Base-by-base conservation (phyloP, 1,284 basidiomycete genomes). In the Fomitopsis schrenkii region DNA sequence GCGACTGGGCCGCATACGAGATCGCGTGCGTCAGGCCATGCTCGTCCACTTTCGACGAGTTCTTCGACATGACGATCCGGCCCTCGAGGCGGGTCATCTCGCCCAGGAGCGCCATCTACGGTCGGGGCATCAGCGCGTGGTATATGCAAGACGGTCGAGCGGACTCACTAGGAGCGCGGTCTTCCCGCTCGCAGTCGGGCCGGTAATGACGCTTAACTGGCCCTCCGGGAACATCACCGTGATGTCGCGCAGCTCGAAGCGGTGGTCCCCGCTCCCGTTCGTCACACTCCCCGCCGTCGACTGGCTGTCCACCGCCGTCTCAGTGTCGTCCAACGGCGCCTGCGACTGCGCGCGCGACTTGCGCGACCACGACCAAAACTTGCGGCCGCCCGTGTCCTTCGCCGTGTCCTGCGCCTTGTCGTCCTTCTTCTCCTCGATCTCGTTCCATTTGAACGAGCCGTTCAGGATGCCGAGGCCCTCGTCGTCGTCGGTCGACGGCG, bases 1-100 rank as follows among this genome's bases (percentile, higher is more conserved):
- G 88, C 1, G 87, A 83, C 74, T 97, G 95, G 0, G 93, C 86
- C 48, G 84, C 83, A 66, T 95, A 97, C 1, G 94, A 93, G 36
- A 95, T 86, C 9, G 87, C 79, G 67, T 94, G 88, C 68, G 83
- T 83, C 40, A 90, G 74, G 0, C 90, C 87, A 28, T 85, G 76
- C 26, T 81, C 78, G 72, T 92, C 85, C 3, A 90, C 77, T 44
- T 76, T 77, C 14, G 79, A 77, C 2, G 81, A 72, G 59, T 87
- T 77, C 71, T 94, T 94, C 14, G 83, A 83, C 74, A 93, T 80
- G 64, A 87, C 76, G 59, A 88, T 76, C 15, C 73, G 72, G 0
- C 85, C 85, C 7, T 75, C 75, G 5, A 81, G 66, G 14, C 79
- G 70, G 0, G 84, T 88, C 80, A 89, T 79, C 69, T 89, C 87